These are phyloP conservation scores for Sporothrix brasiliensis DNA, from an alignment of 2,329 filamentous ascomycete genomes.

Conservation along the genomic window DNA sequence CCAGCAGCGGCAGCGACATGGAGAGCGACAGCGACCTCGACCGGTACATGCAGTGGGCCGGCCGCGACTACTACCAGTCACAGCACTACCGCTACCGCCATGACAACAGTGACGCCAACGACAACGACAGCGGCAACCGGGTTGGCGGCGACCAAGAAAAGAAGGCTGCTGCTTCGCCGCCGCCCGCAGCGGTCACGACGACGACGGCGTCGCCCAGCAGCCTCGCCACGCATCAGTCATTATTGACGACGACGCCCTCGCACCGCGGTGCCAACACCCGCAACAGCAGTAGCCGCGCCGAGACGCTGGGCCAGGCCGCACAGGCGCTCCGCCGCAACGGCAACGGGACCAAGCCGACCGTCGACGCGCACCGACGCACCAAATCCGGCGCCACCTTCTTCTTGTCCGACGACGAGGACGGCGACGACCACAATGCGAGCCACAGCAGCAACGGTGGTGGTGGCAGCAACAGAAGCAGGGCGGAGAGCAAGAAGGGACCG, in stretches of 20 bases:
- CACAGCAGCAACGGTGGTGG: not conserved
- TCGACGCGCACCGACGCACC: not conserved
- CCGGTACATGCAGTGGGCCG: conserved; percentile 26
- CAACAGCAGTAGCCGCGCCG: conserved; percentile 3
- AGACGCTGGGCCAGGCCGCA: not conserved
- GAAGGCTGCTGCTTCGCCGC: not conserved
- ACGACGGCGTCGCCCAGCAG: no score
- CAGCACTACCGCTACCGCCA: not conserved
- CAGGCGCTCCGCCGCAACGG: not conserved
- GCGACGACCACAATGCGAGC: not conserved
- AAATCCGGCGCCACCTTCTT: conserved; percentile 15
- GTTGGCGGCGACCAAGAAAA: not conserved
- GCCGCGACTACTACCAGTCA: conserved; percentile 19
- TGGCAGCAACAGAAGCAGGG: not conserved
- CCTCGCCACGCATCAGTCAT: not conserved
- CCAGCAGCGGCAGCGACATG: not conserved
- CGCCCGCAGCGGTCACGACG: not conserved
- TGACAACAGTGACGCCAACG: not conserved
- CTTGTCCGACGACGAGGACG: conserved; percentile 23
- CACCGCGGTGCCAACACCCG: not conserved
- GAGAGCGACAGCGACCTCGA: conserved; percentile 22
- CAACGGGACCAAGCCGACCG: not conserved
- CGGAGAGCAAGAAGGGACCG: not conserved
- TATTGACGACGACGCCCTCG: not conserved
- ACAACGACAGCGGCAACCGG: not conserved